Conservation (phyloP, 23 red algal species). For the Gracilaria gracilis region DNA sequence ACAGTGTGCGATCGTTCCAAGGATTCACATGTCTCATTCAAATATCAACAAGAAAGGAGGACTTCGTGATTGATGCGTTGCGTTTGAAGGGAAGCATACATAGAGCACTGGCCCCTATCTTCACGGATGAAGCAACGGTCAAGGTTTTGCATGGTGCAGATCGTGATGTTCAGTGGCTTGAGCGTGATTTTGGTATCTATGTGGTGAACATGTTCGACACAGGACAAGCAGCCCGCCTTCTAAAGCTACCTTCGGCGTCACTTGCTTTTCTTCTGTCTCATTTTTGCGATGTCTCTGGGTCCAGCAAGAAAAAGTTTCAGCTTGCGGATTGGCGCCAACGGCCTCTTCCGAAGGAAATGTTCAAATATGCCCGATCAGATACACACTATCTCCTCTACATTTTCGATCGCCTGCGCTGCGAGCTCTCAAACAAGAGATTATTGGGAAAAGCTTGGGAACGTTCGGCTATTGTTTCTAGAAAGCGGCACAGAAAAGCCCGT, state of each 20-base stretch:
- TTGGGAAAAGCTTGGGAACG: conserved; percentile 54
- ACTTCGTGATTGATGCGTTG: conserved; percentile 92
- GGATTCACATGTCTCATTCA: conserved; percentile 98
- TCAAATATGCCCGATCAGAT: conserved; percentile 92
- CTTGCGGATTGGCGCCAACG: conserved; percentile 93
- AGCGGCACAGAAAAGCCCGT: conserved; percentile 50
- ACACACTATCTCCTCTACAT: conserved; percentile 98
- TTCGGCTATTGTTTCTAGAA: conserved; percentile 64
- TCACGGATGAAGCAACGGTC: conserved; percentile 72
- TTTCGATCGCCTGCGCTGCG: conserved; percentile 78
- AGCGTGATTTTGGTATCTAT: conserved; percentile 94
- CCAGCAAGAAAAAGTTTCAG: conserved; percentile 87
- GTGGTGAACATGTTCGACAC: conserved; percentile 98
- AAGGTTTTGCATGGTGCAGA: conserved; percentile 94
- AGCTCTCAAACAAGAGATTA: conserved; percentile 59
- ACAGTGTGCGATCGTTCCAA: conserved; percentile 90
- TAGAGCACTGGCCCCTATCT: conserved; percentile 65
- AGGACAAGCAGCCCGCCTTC: conserved; percentile 73
- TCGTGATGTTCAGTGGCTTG: conserved; percentile 90
- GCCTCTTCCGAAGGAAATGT: conserved; percentile 84
- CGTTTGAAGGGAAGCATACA: conserved; percentile 64
- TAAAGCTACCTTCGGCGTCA: conserved; percentile 68
- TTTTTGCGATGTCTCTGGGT: conserved; percentile 46
- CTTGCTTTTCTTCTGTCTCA: conserved; percentile 76
- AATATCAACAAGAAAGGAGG: conserved; percentile 80